Evolutionary conservation across 306 rosid species (phyloP).

Genomic region (Acacia confusa): DNA sequence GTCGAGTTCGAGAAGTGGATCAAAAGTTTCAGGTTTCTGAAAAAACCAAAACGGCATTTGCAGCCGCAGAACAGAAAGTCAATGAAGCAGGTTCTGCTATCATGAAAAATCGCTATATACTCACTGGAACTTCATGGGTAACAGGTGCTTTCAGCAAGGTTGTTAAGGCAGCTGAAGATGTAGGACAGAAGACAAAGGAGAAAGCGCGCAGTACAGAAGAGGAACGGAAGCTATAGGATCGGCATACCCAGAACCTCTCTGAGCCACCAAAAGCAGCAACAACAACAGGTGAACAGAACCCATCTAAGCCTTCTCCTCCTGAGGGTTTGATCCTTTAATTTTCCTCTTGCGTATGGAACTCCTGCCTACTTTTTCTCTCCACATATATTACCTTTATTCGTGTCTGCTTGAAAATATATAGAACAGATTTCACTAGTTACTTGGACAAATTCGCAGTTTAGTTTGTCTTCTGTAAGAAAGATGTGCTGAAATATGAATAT

Average conservation of each 20-base stretch:
- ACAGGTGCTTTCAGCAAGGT: constrained; percentile 81
- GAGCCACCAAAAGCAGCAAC: constrained; percentile 71
- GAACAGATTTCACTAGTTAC: constrained; percentile 34
- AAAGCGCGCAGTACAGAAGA: constrained; percentile 63
- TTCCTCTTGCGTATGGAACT: constrained; percentile 45
- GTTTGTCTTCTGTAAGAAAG: constrained; percentile 29
- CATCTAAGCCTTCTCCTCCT: constrained; percentile 69
- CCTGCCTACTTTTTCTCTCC: constrained; percentile 32
- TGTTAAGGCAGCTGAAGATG: constrained; percentile 91
- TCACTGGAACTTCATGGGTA: constrained; percentile 85
- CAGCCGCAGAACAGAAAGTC: constrained; percentile 87
- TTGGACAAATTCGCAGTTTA: constrained; percentile 36
- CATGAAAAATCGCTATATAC: constrained; percentile 86
- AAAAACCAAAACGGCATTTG: constrained; percentile 89
- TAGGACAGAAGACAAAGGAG: constrained; percentile 87
- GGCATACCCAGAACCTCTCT: constrained; percentile 54
- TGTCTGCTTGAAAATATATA: constrained; percentile 41
- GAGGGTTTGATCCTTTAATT: constrained; percentile 83
- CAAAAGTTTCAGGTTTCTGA: constrained; percentile 96
- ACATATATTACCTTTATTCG: constrained; percentile 25
- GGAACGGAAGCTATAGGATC: constrained; percentile 65
- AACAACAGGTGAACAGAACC: constrained; percentile 49
- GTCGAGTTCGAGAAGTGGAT: constrained; percentile 85
- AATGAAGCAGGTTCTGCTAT: constrained; percentile 90
- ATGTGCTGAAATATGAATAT: constrained; percentile 33